These are phyloP conservation scores for Lentithecium fluviatile DNA, from an alignment of 495 filamentous ascomycete genomes.

Conservation along the genomic window DNA sequence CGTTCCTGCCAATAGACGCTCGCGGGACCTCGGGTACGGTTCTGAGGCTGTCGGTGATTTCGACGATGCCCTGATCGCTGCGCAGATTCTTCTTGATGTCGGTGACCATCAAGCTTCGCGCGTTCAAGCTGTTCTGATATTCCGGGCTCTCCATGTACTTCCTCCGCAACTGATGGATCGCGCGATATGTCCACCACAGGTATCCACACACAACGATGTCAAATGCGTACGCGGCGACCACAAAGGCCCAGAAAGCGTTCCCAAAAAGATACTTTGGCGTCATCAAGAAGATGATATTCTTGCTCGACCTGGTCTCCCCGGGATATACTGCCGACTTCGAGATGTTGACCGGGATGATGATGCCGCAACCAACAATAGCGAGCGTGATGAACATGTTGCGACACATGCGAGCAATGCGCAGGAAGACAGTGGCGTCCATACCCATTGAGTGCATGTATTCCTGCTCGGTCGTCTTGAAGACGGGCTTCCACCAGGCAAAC, in stretches of 20 bases:
- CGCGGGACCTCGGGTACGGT: slow-evolving; percentile 73
- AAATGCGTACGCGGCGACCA: slow-evolving; percentile 75
- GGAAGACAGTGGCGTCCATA: slow-evolving; percentile 85
- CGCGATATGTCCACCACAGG: slow-evolving; percentile 86
- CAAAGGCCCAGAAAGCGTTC: slow-evolving; percentile 71
- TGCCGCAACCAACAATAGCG: slow-evolving; percentile 67
- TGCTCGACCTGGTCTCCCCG: slow-evolving; percentile 18
- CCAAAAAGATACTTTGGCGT: slow-evolving; percentile 61
- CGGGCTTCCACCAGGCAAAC: slow-evolving; percentile 79
- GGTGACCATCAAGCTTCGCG: slow-evolving; percentile 89
- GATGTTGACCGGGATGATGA: slow-evolving; percentile 84
- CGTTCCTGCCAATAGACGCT: slow-evolving; percentile 83
- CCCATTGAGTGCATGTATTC: slow-evolving; percentile 75
- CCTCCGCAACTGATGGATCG: slow-evolving; percentile 66
- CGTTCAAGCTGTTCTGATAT: slow-evolving; percentile 83
- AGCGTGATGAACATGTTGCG: slow-evolving; percentile 81
- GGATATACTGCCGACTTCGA: slow-evolving; percentile 47
- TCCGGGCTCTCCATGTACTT: slow-evolving; percentile 83
- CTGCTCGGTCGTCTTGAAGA: slow-evolving; percentile 72
- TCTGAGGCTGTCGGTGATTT: slow-evolving; percentile 71
- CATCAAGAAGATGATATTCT: slow-evolving; percentile 51
- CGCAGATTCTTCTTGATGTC: slow-evolving; percentile 73
- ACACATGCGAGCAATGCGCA: slow-evolving; percentile 88
- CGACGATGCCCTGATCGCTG: slow-evolving; percentile 82
- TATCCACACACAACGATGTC: slow-evolving; percentile 74